These are phyloP conservation scores for Helotiales sp. DNA, from an alignment of 2,329 filamentous ascomycete genomes.

Conservation along the genomic window DNA sequence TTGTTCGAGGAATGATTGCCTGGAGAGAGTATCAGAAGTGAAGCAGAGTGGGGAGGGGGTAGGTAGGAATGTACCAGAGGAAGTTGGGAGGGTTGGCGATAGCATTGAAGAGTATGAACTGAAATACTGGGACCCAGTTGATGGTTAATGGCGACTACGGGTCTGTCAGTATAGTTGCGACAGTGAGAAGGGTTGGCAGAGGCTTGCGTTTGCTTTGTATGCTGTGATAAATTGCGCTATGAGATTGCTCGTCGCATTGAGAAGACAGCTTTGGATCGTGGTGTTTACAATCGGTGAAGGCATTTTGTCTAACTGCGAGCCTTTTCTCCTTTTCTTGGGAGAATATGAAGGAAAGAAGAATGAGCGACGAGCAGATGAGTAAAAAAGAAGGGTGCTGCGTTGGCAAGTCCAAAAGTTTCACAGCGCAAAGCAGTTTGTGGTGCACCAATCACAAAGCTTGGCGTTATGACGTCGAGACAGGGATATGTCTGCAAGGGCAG, in stretches of 20 bases:
- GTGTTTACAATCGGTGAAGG: slow-evolving; percentile 55
- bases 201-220: slow-evolving; percentile 57
- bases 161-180: slow-evolving; percentile 10
- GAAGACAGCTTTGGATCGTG: slow-evolving; percentile 64
- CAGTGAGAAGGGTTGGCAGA: not conserved
- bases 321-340: not conserved
- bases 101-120: slow-evolving; percentile 74
- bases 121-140: slow-evolving; percentile 67
- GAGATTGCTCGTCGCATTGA: slow-evolving; percentile 69
- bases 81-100: slow-evolving; percentile 81
- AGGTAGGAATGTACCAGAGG: slow-evolving; percentile 60
- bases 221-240: slow-evolving; percentile 70
- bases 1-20: slow-evolving; percentile 75
- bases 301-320: slow-evolving; percentile 17
- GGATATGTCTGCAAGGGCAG: too few relatives aligned
- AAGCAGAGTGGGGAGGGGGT: not conserved
- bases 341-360: not conserved
- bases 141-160: slow-evolving; percentile 58
- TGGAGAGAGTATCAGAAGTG: slow-evolving; percentile 34
- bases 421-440: not conserved
- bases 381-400: not conserved
- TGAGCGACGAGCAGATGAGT: not conserved
- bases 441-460: too few relatives aligned
- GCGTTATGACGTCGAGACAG: too few relatives aligned
- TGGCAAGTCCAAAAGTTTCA: not conserved